Base-by-base conservation (phyloP, 1,139 yeast species). In the Candida anutae region DNA sequence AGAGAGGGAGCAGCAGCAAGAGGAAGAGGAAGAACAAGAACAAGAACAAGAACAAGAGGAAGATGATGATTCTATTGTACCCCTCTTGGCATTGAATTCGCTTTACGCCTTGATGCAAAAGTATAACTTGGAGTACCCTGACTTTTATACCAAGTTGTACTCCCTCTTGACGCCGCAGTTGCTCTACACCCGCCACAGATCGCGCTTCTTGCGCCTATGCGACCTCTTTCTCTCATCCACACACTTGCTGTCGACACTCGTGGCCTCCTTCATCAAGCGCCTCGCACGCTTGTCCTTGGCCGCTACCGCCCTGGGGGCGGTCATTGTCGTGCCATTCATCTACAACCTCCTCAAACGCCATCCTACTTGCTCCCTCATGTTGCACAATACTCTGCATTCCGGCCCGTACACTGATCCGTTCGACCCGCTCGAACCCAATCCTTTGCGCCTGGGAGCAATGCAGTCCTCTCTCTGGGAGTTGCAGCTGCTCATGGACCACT, bases 381-480 rank as follows among this genome's bases (percentile, higher is more conserved):
- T 90, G 25, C 98, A 90, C 46, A 67, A 74, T 25, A 50, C 58
- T 5, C 48, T 55, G 0, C 46, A 57, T 11, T 42, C 43, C 5
- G 53, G 49, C 2, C 51, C 47, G 2, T 75, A 68, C 42, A 39
- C 38, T 3, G 98, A 90, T 46, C 82, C 94, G 3, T 90, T 72
- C 48, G 64, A 81, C 38, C 58, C 62, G 21, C 35, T 53, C 1
- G 94, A 82, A 45, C 31, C 37, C 1, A 85, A 90, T 47, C 98
- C 98, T 2, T 63, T 81, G 33, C 61, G 69, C 34, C 81, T 96
- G 1, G 62, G 73, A 17, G 97, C 98, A 2, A 62, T 88, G 24
- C 78, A 71, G 5, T 82, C 95, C 2, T 87, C 97, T 0, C 55
- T 88, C 25, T 90, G 98, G 98, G 98, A 90, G 52, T 50, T 90